Conservation (phyloP, 768 basidiomycete species). For the Termitomyces sp. region DNA sequence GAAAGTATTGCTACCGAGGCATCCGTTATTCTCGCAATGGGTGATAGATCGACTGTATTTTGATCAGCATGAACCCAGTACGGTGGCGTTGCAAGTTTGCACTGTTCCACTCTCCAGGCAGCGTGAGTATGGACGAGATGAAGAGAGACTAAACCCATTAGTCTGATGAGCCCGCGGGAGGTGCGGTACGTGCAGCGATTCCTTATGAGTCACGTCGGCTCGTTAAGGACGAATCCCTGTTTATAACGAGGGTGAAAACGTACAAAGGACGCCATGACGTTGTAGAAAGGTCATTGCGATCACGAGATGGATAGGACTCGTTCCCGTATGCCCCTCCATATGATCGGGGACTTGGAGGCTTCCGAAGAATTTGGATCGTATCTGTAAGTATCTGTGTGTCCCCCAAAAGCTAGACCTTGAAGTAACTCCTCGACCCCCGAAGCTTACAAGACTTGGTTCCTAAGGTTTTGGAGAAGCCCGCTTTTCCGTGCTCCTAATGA, state of each 20-base stretch:
- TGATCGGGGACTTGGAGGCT: neutral
- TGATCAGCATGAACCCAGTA: neutral
- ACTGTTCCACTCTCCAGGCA: constrained; percentile 1
- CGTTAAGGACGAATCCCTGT: neutral
- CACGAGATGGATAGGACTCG: neutral
- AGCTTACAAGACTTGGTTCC: constrained; percentile 1
- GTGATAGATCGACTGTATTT: neutral
- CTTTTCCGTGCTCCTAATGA: constrained; percentile 8
- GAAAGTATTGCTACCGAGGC: neutral
- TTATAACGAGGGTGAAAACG: constrained; percentile 1
- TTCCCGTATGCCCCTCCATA: neutral
- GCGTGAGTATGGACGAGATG: neutral
- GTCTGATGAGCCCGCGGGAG: neutral
- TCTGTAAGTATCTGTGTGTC: neutral
- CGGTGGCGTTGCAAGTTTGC: neutral
- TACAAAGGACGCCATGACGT: neutral
- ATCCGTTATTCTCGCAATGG: neutral
- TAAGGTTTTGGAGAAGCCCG: neutral
- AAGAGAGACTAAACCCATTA: neutral
- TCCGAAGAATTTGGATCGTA: neutral
- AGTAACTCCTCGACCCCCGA: neutral
- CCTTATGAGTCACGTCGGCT: neutral
- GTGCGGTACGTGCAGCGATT: neutral
- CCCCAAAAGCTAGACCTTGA: neutral
- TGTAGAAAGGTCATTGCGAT: neutral